Percentiles rank a stretch among this genome's conserved stretches.
phyloP scores from a whole-genome alignment of 768 basidiomycete species.

The Amyloporia xantha region DNA sequence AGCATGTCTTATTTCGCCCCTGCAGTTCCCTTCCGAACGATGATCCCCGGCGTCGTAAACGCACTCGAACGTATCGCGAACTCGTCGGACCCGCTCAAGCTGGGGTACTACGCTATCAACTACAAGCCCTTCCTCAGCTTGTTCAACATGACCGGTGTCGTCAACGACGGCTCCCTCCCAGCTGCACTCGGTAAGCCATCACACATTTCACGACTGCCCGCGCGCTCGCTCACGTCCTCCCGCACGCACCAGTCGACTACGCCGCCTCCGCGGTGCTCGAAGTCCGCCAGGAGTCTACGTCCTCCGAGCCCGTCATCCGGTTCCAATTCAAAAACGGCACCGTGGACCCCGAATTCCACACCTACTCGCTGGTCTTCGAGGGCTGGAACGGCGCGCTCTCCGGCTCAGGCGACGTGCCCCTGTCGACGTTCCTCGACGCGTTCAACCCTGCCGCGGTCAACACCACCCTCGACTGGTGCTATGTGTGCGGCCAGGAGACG shows the following conservation, averaged over 20 bases:
- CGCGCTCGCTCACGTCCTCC: neutral
- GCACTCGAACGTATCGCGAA: constrained; percentile 48
- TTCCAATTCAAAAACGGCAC: constrained; percentile 72
- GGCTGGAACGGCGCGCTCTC: constrained; percentile 25
- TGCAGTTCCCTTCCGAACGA: constrained; percentile 59
- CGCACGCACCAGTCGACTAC: constrained; percentile 44
- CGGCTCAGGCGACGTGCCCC: constrained; percentile 39
- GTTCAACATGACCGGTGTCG: constrained; percentile 69
- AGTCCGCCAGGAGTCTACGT: constrained; percentile 41
- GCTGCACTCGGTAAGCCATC: constrained; percentile 47
- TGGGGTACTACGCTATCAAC: constrained; percentile 53
- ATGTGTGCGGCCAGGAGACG: constrained; percentile 47
- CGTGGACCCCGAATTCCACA: constrained; percentile 35
- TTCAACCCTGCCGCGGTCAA: constrained; percentile 44
- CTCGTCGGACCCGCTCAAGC: constrained; percentile 43
- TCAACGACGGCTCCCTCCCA: constrained; percentile 42
- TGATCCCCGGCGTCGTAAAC: constrained; percentile 53
- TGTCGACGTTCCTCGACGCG: constrained; percentile 43
- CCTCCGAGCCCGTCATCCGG: constrained; percentile 45
- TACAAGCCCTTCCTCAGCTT: constrained; percentile 77
- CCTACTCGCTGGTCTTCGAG: constrained; percentile 39
- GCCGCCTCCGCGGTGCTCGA: constrained; percentile 54
- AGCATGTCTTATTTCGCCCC: neutral
- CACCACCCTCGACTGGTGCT: constrained; percentile 52
- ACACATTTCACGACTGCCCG: neutral